phyloP scores from a whole-genome alignment of 1,284 basidiomycete genomes.

The Apiotrichum laibachii region DNA sequence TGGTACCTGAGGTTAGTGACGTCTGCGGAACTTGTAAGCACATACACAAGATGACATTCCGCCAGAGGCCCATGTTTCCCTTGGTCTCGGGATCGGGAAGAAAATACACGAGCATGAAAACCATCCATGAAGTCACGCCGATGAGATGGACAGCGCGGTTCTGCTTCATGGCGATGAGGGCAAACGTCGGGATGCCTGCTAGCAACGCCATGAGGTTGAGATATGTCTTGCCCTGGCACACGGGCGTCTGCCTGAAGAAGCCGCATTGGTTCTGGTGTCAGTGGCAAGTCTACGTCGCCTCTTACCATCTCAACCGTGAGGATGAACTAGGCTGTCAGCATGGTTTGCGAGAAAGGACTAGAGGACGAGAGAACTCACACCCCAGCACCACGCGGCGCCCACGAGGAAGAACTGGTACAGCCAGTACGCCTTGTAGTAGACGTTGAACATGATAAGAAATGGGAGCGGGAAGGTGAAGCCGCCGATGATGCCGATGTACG shows the following conservation, averaged over 20 bases:
- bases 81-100: not conserved
- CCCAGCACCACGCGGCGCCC: constrained; percentile 7
- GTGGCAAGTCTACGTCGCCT: not conserved
- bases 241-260: not conserved
- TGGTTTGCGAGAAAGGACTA: too few relatives aligned
- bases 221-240: not conserved
- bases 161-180: constrained; percentile 69
- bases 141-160: constrained; percentile 64
- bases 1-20: constrained; percentile 46
- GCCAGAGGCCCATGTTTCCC: constrained; percentile 1
- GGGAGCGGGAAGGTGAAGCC: constrained; percentile 37
- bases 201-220: constrained; percentile 9
- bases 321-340: not conserved
- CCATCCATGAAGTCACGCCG: not conserved
- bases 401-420: constrained; percentile 6
- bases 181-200: constrained; percentile 66
- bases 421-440: not conserved
- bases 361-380: not conserved
- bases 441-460: constrained; percentile 36
- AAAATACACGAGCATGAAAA: constrained; percentile 1
- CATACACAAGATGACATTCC: constrained; percentile 24
- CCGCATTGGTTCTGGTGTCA: not conserved
- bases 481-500: constrained; percentile 36
- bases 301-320: constrained; percentile 4
- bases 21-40: constrained; percentile 35